phyloP scores from a whole-genome alignment of 176 grass and related monocot genomes.

The Carex littledalei region DNA sequence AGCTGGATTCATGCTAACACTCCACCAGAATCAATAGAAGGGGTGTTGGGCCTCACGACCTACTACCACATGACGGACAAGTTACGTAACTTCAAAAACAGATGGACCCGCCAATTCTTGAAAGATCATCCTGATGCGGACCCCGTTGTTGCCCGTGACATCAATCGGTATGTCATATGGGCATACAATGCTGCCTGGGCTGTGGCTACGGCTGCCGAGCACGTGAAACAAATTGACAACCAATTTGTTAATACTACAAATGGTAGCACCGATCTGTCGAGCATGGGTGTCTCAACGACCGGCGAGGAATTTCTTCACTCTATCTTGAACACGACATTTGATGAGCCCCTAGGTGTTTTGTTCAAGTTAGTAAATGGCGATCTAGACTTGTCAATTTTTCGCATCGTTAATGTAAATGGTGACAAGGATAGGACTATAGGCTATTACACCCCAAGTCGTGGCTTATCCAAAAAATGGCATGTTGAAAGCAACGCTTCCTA shows the following conservation, averaged over 20 bases:
- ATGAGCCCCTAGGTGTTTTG: conserved; percentile 24
- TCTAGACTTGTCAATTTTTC: conserved; percentile 19
- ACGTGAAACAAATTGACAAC: background rate
- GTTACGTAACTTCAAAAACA: conserved; percentile 22
- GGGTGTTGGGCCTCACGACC: conserved; percentile 34
- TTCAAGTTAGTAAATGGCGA: conserved; percentile 37
- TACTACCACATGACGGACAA: conserved; percentile 21
- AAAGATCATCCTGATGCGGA: conserved; percentile 14
- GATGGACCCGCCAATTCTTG: conserved; percentile 39
- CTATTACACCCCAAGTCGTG: conserved; percentile 39
- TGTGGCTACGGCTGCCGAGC: conserved; percentile 43
- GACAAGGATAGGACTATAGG: conserved; percentile 23
- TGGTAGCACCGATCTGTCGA: conserved; percentile 4
- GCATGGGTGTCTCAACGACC: conserved; percentile 21
- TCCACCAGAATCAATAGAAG: conserved; percentile 28
- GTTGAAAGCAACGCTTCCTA: conserved; percentile 12
- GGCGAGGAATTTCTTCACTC: conserved; percentile 21
- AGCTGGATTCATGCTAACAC: conserved; percentile 18
- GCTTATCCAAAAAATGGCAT: conserved; percentile 6
- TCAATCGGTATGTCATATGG: conserved; percentile 34
- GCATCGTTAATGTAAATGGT: conserved; percentile 54
- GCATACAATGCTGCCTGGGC: conserved; percentile 59
- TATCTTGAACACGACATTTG: conserved; percentile 29
- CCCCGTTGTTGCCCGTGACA: background rate
- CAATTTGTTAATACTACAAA: background rate